Conservation (phyloP, 2,329 filamentous ascomycete species). For the Purpureocillium takamizusanense region DNA sequence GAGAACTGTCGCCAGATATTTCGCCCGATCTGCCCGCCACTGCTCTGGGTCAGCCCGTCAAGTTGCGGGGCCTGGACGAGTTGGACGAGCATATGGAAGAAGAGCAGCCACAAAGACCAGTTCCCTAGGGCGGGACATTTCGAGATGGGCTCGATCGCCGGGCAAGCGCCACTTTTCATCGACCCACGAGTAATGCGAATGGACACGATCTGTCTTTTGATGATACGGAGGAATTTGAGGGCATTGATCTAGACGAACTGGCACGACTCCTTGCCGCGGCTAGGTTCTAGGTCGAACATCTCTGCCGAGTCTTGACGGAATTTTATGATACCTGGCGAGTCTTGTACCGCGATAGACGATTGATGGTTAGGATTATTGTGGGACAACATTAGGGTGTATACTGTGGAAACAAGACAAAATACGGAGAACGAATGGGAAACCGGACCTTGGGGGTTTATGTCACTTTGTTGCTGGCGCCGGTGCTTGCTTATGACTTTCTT, state of each 20-base stretch:
- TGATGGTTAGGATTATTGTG: conserved; percentile 2
- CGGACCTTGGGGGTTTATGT: not conserved
- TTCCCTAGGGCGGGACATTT: conserved; percentile 5
- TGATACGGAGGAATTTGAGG: conserved; percentile 17
- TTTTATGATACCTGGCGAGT: not conserved
- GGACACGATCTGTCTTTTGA: conserved; percentile 5
- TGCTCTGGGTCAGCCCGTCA: conserved; percentile 4
- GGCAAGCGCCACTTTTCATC: conserved; percentile 9
- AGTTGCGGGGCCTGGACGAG: conserved; percentile 4
- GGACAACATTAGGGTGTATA: not conserved
- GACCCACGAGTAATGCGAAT: conserved; percentile 1
- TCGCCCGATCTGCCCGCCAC: conserved; percentile 7
- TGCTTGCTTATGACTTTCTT: conserved; percentile 5
- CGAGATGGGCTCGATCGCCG: not conserved
- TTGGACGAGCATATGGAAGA: conserved; percentile 5
- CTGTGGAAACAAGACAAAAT: conserved; percentile 1
- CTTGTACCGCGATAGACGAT: not conserved
- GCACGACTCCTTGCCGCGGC: conserved; percentile 13
- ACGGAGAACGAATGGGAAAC: not conserved
- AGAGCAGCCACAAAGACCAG: conserved; percentile 1
- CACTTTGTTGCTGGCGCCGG: not conserved
- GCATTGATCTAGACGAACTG: conserved; percentile 17
- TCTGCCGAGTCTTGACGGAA: not conserved
- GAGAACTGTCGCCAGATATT: conserved; percentile 12
- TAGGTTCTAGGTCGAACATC: conserved; percentile 6